These are phyloP conservation scores for Cladosporium austrohemisphaericum DNA, from an alignment of 2,329 filamentous ascomycete genomes.

Conservation along the genomic window DNA sequence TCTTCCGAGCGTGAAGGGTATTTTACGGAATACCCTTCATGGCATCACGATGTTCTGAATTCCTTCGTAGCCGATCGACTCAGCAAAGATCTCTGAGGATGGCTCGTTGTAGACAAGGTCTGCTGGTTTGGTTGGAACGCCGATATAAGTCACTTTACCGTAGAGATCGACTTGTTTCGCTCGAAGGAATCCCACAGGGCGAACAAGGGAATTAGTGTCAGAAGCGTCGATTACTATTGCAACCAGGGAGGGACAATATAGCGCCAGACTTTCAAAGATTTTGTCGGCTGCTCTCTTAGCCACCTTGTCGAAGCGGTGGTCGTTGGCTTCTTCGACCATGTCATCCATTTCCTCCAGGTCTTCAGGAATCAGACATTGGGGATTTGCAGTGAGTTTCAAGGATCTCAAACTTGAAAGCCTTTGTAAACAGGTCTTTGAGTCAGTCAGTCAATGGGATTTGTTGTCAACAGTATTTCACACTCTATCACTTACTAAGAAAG, in stretches of 20 bases:
- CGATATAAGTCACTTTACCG: neutral
- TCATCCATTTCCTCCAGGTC: too few species aligned
- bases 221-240: neutral
- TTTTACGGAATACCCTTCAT: too few species aligned
- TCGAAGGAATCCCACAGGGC: neutral
- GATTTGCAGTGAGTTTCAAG: neutral
- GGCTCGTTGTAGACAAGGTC: conserved; percentile 1
- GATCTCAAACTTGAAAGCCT: neutral
- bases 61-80: too few species aligned
- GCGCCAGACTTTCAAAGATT: neutral
- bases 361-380: neutral
- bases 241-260: neutral
- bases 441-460: too few species aligned
- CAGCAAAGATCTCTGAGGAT: neutral
- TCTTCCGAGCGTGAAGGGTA: too few species aligned
- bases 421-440: too few species aligned
- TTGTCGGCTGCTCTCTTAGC: neutral
- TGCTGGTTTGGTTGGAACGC: neutral
- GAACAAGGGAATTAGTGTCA: neutral
- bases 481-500: too few species aligned
- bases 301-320: too few species aligned
- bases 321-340: too few species aligned
- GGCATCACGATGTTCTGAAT: too few species aligned
- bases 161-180: neutral
- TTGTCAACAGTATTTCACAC: too few species aligned